Base-by-base conservation (phyloP, 1,284 basidiomycete genomes). In the Cystobasidium pallidum region DNA sequence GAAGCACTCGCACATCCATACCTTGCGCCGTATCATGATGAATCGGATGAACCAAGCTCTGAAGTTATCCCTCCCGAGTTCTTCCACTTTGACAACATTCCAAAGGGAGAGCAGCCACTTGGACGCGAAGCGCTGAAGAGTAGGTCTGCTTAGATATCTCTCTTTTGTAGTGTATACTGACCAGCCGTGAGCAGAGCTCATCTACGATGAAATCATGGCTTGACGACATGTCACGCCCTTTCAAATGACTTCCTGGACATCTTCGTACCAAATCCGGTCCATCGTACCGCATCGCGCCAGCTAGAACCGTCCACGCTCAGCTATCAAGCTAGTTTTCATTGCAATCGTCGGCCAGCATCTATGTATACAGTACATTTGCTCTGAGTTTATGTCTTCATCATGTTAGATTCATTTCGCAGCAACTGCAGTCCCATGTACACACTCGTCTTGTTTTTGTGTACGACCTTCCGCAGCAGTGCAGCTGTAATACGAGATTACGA, bases 41-140 rank as follows among this genome's bases (percentile, higher is more conserved):
- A 75, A 17, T 75, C 76, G 75, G 78, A 74, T 74, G 39, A 62
- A 72, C 58, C 49, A 15, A 63, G 61, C 10, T 72, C 64, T 24
- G 74, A 58, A 72, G 10, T 55, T 51, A 62, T 59, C 21, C 88
- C 89, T 0, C 85, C 95, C 15, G 89, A 91, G 72, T 88, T 91
- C 8, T 88, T 87, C 19, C 94, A 94, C 82, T 96, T 96, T 80
- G 88, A 94, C 79, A 94, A 71, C 41, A 71, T 95, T 81, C 92
- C 93, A 75, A 80, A 82, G 73, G 75, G 76, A 34, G 79, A 82
- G 70, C 81, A 84, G 74, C 82, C 83, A 75, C 79, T 84, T 24
- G 81, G 81, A 24, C 79, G 84, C 54, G 83, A 84, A 73, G 80
- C 81, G 72, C 78, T 84, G 62, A 85, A 85, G 76, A 78, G 83